These are phyloP conservation scores for Jacaranda mimosifolia DNA, from an alignment of 257 asterid species.

Conservation along the genomic window DNA sequence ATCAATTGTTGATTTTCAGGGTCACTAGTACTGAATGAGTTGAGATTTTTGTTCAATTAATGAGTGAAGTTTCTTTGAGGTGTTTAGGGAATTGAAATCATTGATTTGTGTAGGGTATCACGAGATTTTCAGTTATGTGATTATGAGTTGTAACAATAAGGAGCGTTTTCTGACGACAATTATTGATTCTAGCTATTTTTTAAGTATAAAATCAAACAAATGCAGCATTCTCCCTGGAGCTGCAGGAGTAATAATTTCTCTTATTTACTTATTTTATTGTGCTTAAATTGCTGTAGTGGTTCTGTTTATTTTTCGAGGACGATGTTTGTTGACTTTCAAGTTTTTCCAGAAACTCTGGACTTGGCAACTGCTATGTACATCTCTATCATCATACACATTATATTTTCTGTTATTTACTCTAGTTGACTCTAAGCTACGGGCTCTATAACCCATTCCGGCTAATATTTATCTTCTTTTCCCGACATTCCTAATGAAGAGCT, in stretches of 20 bases:
- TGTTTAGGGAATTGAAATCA: not conserved
- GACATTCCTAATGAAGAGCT: not conserved
- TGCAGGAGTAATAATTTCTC: no score
- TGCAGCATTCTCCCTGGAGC: no score
- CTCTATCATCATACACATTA: no score
- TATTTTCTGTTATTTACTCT: not conserved
- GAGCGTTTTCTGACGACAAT: no score
- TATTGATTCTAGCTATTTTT: no score
- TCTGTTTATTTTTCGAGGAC: no score
- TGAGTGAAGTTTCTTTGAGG: constrained; percentile 1
- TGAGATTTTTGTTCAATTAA: not conserved
- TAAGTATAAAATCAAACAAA: no score
- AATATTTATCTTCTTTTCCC: not conserved
- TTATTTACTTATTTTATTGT: not conserved
- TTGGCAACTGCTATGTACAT: not conserved
- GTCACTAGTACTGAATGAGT: not conserved
- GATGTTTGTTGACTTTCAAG: no score
- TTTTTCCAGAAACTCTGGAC: not conserved
- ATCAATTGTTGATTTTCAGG: not conserved
- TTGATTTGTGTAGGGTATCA: no score
- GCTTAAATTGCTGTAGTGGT: not conserved
- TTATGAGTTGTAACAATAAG: no score
- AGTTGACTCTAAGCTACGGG: not conserved
- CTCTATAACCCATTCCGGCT: not conserved
- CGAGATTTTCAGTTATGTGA: no score